These are phyloP conservation scores for Calcarisporium arbuscula DNA, from an alignment of 2,329 filamentous ascomycete genomes.

Conservation along the genomic window DNA sequence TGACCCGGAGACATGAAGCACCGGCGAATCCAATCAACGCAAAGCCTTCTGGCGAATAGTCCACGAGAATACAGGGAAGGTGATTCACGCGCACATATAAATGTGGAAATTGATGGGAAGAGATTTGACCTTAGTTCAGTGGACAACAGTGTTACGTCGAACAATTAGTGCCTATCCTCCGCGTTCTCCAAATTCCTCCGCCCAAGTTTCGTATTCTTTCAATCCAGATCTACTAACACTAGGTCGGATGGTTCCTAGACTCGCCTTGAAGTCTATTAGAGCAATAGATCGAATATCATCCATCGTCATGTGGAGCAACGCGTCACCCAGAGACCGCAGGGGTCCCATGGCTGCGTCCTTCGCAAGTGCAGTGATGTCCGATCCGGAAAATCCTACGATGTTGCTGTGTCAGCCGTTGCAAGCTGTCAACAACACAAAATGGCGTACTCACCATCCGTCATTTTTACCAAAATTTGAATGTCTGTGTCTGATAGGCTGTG, in stretches of 20 bases:
- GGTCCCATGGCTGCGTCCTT: conserved; percentile 99
- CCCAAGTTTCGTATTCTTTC: conserved; percentile 91
- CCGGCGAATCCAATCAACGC: no score
- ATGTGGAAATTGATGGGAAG: no score
- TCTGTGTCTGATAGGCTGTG: conserved; percentile 68
- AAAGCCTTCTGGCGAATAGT: no score
- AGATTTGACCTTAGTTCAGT: no score
- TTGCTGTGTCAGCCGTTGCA: no score
- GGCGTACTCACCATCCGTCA: conserved; percentile 69
- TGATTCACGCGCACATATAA: no score
- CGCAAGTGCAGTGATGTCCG: conserved; percentile 90
- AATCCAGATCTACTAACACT: conserved; percentile 82
- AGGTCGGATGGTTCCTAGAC: conserved; percentile 76
- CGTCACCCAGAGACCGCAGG: conserved; percentile 81
- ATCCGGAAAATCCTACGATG: conserved; percentile 99
- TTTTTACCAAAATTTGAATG: conserved; percentile 63
- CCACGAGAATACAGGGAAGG: no score
- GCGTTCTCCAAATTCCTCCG: conserved; percentile 83
- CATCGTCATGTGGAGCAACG: conserved; percentile 82
- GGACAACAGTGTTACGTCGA: no score
- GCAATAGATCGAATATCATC: conserved; percentile 88
- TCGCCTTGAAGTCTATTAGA: conserved; percentile 76
- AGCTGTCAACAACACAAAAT: no score
- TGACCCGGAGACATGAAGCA: no score
- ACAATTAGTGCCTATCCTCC: conserved; percentile 66